Evolutionary conservation across 2,329 filamentous ascomycete species (phyloP).

Genomic region (Pseudogymnoascus sp.): DNA sequence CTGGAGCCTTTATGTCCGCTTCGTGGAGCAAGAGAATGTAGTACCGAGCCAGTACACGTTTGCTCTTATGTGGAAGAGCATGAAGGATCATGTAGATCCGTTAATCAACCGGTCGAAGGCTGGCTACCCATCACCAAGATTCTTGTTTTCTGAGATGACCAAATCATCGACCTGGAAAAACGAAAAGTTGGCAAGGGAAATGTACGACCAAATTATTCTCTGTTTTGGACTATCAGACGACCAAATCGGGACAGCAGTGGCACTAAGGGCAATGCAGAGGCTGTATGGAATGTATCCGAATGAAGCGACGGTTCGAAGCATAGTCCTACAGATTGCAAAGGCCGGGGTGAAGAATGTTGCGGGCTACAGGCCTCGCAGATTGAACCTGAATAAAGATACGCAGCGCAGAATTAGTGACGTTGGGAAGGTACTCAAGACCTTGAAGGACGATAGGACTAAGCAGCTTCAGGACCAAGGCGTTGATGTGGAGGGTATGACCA

Average conservation of each 20-base stretch:
- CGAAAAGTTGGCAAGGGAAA: constrained; percentile 36
- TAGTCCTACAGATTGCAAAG: constrained; percentile 41
- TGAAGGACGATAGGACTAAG: constrained; percentile 28
- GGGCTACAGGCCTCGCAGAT: constrained; percentile 27
- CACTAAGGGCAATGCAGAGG: constrained; percentile 36
- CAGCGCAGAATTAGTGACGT: constrained; percentile 37
- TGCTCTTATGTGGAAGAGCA: constrained; percentile 22
- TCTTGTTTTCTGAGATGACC: constrained; percentile 41
- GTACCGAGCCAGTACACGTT: constrained; percentile 25
- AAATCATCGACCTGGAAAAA: constrained; percentile 28
- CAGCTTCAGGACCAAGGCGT: constrained; percentile 21
- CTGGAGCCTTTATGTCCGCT: constrained; percentile 20
- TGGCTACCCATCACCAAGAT: constrained; percentile 13
- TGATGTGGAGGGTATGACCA: constrained; percentile 21
- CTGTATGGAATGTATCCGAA: constrained; percentile 38
- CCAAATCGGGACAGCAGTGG: constrained; percentile 39
- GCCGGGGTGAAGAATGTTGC: constrained; percentile 26
- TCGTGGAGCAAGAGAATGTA: constrained; percentile 16
- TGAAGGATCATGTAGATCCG: constrained; percentile 21
- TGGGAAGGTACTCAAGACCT: constrained; percentile 34
- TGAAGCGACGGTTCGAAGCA: constrained; percentile 37
- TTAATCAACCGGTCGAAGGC: constrained; percentile 8
- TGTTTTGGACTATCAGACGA: constrained; percentile 43
- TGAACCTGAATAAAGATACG: constrained; percentile 33
- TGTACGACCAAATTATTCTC: constrained; percentile 44